Evolutionary conservation across 2,329 filamentous ascomycete genomes (phyloP), one percentile per base, ranked within the genome.

Genomic region (Penicillium janthinellum): DNA sequence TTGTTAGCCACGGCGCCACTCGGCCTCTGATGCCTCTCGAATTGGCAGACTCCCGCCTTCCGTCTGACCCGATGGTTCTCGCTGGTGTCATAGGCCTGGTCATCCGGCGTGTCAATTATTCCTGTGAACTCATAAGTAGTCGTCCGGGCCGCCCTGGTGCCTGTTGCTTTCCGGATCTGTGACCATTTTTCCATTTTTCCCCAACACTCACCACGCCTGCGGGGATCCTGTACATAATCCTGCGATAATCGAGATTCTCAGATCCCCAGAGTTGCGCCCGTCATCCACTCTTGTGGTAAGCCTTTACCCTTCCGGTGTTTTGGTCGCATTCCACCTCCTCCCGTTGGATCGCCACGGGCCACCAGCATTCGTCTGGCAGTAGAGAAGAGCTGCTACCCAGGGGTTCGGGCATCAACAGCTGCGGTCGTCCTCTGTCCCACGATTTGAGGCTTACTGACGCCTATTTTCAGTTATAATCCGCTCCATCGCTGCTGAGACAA

Each of bases 1-100:
- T 54, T 31, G 53, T 50, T 54, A 59, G 49, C 50, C 50, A 53
- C 37, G 48, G 44, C 61, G 58, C 61, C 58, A 61, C 59, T 58
- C 58, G 44, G 52, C 56, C 25, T 49, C 28, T 35, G 11, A 44
- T 53, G 15, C 50, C 50, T 28, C 35, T 52, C 50, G 22, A 34
- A 53, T 38, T 38, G 50, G 15, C 50, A 53, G 12, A 53, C 15
- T 53, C 50, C 37, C 37, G 50, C 22, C 38, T 53, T 53, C 50
- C 50, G 50, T 53, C 50, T 53, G 38, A 53, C 50, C 50, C 50
- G 50, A 39, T 31, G 28, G 28, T 10, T 31, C 28, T 31, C 6
- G 28, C 28, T 31, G 28, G 34, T 52, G 49, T 52, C 49, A 52
- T 52, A 25, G 20, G 20, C 20, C 20, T 20, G 48, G 34, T 51